phyloP scores from a whole-genome alignment of 306 rosid genomes.

The Begonia peltatifolia region DNA sequence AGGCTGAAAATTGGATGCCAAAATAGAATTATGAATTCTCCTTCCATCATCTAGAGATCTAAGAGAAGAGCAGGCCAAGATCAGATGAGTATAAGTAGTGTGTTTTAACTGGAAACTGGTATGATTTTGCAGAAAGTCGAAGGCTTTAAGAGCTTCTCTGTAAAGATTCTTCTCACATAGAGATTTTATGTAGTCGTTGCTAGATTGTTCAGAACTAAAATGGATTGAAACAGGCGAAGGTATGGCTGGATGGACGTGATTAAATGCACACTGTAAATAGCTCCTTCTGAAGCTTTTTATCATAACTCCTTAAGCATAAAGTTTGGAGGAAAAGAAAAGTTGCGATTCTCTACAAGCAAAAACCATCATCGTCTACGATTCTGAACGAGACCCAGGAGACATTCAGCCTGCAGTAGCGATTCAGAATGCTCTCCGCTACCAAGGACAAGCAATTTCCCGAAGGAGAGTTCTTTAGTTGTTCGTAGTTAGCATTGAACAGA shows the following conservation, averaged over 20 bases:
- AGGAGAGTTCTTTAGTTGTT: no score
- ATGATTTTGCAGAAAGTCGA: constrained; percentile 24
- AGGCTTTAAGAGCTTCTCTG: constrained; percentile 50
- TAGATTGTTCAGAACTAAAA: constrained; percentile 17
- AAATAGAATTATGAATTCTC: constrained; percentile 39
- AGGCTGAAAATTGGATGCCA: constrained; percentile 22
- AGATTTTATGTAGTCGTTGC: constrained; percentile 29
- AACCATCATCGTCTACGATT: background rate
- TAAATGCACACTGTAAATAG: constrained; percentile 19
- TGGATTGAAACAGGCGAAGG: constrained; percentile 11
- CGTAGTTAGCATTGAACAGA: no score
- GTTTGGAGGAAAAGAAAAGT: constrained; percentile 5
- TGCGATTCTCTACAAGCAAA: constrained; percentile 1
- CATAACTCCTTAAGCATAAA: constrained; percentile 8
- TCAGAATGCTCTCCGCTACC: no score
- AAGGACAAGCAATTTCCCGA: no score
- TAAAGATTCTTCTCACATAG: constrained; percentile 33
- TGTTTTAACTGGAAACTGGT: constrained; percentile 23
- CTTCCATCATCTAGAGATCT: constrained; percentile 46
- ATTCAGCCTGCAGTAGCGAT: no score
- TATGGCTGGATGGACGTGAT: constrained; percentile 9
- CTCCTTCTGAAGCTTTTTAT: constrained; percentile 17
- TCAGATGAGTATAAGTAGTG: constrained; percentile 30
- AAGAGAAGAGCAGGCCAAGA: constrained; percentile 42
- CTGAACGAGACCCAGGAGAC: constrained; percentile 4